Evolutionary conservation across 208 protist genomes (phyloP), one percentile per base, ranked within the genome.

Genomic region (Endotrypanum monterogeii): DNA sequence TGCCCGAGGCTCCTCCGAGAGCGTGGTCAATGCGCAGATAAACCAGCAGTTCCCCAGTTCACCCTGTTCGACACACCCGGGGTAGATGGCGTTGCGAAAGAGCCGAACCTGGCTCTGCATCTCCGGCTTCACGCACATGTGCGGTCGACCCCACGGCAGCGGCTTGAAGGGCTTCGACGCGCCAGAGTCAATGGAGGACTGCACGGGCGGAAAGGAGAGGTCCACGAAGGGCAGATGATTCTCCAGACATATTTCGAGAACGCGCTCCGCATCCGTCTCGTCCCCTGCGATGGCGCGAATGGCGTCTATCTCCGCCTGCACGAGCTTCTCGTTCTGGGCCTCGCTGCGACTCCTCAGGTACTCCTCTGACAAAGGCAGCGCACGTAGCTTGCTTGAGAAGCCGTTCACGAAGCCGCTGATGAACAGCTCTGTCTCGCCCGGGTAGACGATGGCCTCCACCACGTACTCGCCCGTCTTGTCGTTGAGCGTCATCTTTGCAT

Each of bases 21-120:
- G 73, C 2, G 88, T 86, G 23, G 91, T 83, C 39, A 98, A 62
- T 23, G 94, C 89, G 73, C 92, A 95, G 80, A 95, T 84, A 20
- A 98, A 78, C 91, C 91, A 96, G 76, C 83, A 91, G 78, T 95
- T 89, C 25, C 92, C 94, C 51, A 96, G 83, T 74, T 94, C 92
- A 18, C 93, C 89, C 66, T 88, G 83, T 60, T 86, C 82, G 35
- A 93, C 76, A 48, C 92, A 77, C 50, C 85, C 87, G 20, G 92
- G 91, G 35, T 76, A 65, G 79, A 94, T 87, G 46, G 60, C 63
- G 37, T 88, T 69, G 67, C 92, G 92, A 79, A 96, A 96, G 8
- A 96, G 85, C 7, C 92, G 89, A 6, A 94, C 50, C 82, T 96
- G 91, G 23, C 91, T 76, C n/a, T 74, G 74, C 67, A 80, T 56